Conservation (phyloP, 148 eudicot genomes). For the Arctostaphylos glauca region DNA sequence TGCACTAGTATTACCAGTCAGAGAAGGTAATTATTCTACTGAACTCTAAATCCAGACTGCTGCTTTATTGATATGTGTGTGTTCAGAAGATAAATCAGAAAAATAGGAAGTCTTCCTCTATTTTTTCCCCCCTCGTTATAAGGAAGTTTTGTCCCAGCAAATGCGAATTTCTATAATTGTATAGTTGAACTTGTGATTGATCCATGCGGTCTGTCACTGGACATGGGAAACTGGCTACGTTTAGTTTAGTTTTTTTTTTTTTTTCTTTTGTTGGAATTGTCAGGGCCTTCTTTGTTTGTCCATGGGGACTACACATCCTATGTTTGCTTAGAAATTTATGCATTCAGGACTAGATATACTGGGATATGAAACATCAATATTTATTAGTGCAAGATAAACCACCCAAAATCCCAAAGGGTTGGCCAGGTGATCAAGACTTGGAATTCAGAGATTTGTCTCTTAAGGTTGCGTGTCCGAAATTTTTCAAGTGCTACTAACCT, state of each 20-base stretch:
- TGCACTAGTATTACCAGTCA: neutral
- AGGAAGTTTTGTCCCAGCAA: slow-evolving; percentile 4
- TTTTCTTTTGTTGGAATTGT: neutral
- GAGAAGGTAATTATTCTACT: slow-evolving; percentile 20
- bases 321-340: neutral
- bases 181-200: neutral
- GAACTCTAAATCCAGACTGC: slow-evolving; percentile 1
- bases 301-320: neutral
- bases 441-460: too few relatives aligned
- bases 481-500: too few relatives aligned
- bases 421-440: too few relatives aligned
- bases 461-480: too few relatives aligned
- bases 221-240: neutral
- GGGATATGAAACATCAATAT: neutral
- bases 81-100: slow-evolving; percentile 15
- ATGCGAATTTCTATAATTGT: neutral
- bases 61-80: neutral
- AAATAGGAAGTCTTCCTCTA: neutral
- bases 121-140: neutral
- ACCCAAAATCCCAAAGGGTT: neutral
- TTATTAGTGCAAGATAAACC: neutral
- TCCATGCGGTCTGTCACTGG: neutral
- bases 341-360: neutral
- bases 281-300: neutral
- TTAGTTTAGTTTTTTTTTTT: too few relatives aligned